Evolutionary conservation across 805 yeast genomes (phyloP).

Genomic region (Starmerella bacillaris): DNA sequence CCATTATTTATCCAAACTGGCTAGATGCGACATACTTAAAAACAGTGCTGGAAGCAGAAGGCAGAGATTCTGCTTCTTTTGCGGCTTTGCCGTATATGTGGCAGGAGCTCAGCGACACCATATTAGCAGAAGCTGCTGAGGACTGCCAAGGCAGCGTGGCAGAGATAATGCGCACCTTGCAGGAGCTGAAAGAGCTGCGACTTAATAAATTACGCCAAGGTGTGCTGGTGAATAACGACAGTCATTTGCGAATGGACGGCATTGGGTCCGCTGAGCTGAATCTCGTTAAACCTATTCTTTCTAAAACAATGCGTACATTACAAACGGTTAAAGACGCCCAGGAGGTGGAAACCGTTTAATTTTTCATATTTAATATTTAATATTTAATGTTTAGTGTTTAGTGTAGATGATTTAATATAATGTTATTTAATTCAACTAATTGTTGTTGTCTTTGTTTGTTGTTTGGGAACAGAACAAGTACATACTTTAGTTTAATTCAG

Average conservation of each 20-base stretch:
- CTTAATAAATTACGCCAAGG: slow-evolving; percentile 69
- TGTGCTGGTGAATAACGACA: slow-evolving; percentile 55
- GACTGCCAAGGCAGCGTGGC: slow-evolving; percentile 62
- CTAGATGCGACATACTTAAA: slow-evolving; percentile 37
- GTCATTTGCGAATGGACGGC: slow-evolving; percentile 67
- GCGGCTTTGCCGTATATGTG: slow-evolving; percentile 61
- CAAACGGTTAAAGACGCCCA: slow-evolving; percentile 28
- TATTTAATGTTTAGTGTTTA: no score
- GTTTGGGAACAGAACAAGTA: no score
- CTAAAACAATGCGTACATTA: slow-evolving; percentile 64
- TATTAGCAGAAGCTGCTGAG: slow-evolving; percentile 54
- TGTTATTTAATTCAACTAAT: no score
- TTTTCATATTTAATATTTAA: no score
- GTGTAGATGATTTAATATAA: no score
- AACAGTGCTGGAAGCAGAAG: slow-evolving; percentile 48
- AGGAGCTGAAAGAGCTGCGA: slow-evolving; percentile 72
- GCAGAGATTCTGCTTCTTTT: slow-evolving; percentile 38
- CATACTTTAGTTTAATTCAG: no score
- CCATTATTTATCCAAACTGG: slow-evolving; percentile 78
- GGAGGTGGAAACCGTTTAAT: no score
- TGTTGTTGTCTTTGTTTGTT: no score
- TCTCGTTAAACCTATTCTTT: slow-evolving; percentile 68
- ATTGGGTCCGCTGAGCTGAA: slow-evolving; percentile 71
- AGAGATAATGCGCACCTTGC: slow-evolving; percentile 48
- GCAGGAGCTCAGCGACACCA: slow-evolving; percentile 60